Percentiles rank a stretch among this genome's conserved stretches.
phyloP scores from a whole-genome alignment of 768 basidiomycete species.

The Boletus reticulatus region DNA sequence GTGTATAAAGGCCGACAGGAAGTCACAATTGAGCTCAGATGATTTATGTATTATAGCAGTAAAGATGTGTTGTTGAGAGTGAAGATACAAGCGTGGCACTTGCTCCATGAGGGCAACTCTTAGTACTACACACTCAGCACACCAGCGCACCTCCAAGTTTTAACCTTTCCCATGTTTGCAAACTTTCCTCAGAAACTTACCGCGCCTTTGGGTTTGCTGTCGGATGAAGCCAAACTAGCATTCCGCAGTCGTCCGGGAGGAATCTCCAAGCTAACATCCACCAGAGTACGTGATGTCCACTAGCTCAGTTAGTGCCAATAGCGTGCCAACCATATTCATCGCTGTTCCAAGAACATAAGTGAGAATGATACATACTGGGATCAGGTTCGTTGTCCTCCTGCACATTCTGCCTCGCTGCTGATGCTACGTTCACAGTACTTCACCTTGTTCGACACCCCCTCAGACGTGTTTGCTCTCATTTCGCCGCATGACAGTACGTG shows the following conservation, averaged over 20 bases:
- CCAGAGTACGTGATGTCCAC: conserved; percentile 52
- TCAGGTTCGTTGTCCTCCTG: conserved; percentile 52
- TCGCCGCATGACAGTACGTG: conserved; percentile 79
- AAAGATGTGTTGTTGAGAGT: not conserved
- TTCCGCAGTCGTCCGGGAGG: conserved; percentile 84
- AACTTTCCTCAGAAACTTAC: conserved; percentile 71
- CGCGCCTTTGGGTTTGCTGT: conserved; percentile 73
- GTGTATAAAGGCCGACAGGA: conserved; percentile 3
- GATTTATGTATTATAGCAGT: not conserved
- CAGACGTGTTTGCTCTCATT: conserved; percentile 89
- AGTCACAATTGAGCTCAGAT: conserved; percentile 10
- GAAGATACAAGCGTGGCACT: not conserved
- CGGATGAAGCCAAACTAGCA: conserved; percentile 86
- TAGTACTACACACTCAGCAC: not conserved
- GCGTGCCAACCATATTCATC: conserved; percentile 1
- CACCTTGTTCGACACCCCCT: conserved; percentile 81
- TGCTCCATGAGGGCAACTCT: not conserved
- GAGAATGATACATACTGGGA: conserved; percentile 85
- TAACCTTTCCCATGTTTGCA: conserved; percentile 50
- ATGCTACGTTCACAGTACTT: conserved; percentile 56
- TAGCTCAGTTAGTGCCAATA: not conserved
- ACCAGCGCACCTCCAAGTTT: not conserved
- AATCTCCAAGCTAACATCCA: conserved; percentile 69
- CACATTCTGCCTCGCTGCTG: not conserved
- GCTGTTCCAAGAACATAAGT: conserved; percentile 58